Conservation (phyloP, 2,329 filamentous ascomycete genomes). For the Neoscytalidium dimidiatum region DNA sequence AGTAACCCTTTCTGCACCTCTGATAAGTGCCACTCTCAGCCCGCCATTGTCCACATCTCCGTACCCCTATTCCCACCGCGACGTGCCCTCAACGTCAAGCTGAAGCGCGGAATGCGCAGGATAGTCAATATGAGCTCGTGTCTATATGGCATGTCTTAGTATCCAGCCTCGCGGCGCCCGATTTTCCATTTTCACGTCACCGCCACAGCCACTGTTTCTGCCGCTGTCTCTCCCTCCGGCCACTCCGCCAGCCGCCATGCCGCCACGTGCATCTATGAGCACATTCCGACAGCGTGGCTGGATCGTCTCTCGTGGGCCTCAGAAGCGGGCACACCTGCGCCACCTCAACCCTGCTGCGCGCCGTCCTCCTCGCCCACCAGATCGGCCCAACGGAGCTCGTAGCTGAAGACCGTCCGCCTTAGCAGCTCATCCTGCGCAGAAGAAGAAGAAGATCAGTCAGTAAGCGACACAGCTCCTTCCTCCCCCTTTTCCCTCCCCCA, state of each 20-base stretch:
- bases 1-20: too few relatives aligned
- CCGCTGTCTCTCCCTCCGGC: neutral
- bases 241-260: neutral
- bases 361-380: slow-evolving; percentile 12
- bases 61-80: neutral
- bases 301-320: neutral
- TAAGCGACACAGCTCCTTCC: neutral
- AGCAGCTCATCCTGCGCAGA: slow-evolving; percentile 69
- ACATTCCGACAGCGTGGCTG: neutral
- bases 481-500: neutral
- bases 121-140: neutral
- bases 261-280: neutral
- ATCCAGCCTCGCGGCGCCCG: neutral
- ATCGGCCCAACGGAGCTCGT: slow-evolving; percentile 66
- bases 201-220: neutral
- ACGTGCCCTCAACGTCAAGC: neutral
- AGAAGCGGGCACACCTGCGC: neutral
- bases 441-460: too few relatives aligned
- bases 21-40: too few relatives aligned
- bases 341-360: neutral
- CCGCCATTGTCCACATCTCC: too few relatives aligned
- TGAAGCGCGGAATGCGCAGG: neutral
- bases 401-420: slow-evolving; percentile 80
- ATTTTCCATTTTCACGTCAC: neutral
- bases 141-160: neutral